phyloP scores from a whole-genome alignment of 257 asterid species.

The Fraxinus pennsylvanica region DNA sequence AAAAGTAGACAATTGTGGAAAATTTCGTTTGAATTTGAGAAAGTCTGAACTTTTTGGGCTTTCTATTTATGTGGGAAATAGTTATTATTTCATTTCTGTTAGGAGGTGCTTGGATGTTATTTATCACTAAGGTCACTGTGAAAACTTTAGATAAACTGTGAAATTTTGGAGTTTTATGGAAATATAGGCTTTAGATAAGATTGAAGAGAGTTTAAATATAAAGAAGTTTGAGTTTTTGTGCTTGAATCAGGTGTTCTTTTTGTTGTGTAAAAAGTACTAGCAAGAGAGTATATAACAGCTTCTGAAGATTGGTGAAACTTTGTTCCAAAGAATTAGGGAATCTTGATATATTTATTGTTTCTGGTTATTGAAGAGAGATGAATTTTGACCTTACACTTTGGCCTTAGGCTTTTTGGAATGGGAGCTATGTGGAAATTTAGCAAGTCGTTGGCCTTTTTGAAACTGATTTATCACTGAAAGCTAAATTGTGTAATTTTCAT shows the following conservation, averaged over 20 bases:
- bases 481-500: background rate
- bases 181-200: background rate
- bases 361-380: background rate
- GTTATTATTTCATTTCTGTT: background rate
- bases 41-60: background rate
- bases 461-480: background rate
- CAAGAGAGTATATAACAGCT: background rate
- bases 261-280: background rate
- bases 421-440: background rate
- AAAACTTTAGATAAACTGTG: background rate
- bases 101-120: background rate
- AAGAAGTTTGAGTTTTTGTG: slow-evolving; percentile 3
- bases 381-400: background rate
- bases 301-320: background rate
- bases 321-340: background rate
- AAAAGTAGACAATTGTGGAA: background rate
- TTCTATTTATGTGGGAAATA: background rate
- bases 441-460: background rate
- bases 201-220: slow-evolving; percentile 1
- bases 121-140: background rate
- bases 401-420: background rate
- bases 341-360: background rate
- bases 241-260: slow-evolving; percentile 12
- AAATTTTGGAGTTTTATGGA: background rate
- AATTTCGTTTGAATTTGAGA: slow-evolving; percentile 5